Evolutionary conservation across 2,329 filamentous ascomycete genomes (phyloP).

Genomic region (Colletotrichum sp.): DNA sequence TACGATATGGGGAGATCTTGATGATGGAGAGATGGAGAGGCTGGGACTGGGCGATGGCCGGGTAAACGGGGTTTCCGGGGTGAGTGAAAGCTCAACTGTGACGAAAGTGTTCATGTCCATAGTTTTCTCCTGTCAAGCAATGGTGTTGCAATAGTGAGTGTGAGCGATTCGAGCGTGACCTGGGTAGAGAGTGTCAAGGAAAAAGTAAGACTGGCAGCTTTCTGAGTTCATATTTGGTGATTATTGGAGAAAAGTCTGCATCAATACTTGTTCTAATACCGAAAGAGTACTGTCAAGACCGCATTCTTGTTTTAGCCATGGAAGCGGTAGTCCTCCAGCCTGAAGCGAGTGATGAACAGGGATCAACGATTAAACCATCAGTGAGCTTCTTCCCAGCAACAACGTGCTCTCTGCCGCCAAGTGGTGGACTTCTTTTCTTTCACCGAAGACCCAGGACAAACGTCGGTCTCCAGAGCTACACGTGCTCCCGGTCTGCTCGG

Average conservation of each 20-base stretch:
- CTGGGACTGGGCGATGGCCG: background rate
- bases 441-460: background rate
- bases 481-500: background rate
- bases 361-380: background rate
- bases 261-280: too few relatives aligned
- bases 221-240: background rate
- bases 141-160: background rate
- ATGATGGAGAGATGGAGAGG: background rate
- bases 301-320: background rate
- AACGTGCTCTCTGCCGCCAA: background rate
- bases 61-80: background rate
- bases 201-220: background rate
- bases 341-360: background rate
- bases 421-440: background rate
- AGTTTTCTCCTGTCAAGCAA: background rate
- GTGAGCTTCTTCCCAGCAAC: background rate
- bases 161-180: background rate
- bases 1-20: background rate
- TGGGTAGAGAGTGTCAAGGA: background rate
- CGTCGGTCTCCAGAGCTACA: background rate
- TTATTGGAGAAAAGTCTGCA: background rate
- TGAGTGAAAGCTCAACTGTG: background rate
- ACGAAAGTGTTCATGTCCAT: background rate
- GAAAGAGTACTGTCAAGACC: too few relatives aligned
- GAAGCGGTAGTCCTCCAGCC: too few relatives aligned